Evolutionary conservation across 148 eudicot genomes (phyloP).

Genomic region (Rheum nobile): DNA sequence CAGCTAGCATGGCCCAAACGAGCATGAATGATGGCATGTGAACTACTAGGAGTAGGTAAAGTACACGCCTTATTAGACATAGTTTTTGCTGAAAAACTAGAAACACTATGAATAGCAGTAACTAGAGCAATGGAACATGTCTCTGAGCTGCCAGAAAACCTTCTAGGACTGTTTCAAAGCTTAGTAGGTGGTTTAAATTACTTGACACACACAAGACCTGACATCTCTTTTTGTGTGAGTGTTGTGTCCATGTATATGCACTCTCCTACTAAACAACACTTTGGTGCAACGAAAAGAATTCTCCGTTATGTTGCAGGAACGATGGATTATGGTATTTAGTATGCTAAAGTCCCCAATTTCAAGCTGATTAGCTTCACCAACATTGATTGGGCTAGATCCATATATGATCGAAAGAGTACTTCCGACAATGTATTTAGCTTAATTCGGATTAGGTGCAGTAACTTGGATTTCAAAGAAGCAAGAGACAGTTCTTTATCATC

Average conservation of each 20-base stretch:
- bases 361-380: neutral
- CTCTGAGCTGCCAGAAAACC: no score
- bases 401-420: no score
- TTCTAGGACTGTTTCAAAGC: no score
- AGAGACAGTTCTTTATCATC: neutral
- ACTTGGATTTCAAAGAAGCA: neutral
- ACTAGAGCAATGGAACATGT: no score
- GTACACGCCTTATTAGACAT: no score
- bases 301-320: neutral
- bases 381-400: neutral
- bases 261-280: slow-evolving; percentile 10
- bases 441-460: neutral
- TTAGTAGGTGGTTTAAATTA: no score
- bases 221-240: slow-evolving; percentile 6
- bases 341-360: neutral
- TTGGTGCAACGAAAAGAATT: slow-evolving; percentile 6
- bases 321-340: no score
- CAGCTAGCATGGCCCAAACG: no score
- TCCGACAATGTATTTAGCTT: neutral
- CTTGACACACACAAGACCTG: slow-evolving; percentile 13
- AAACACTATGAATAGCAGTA: no score
- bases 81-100: no score
- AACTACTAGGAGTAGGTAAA: no score
- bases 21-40: no score
- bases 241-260: slow-evolving; percentile 10